Percentiles rank a stretch among this genome's conserved stretches.
Conservation (phyloP, 1,139 yeast genomes). For the Hemisphaericaspora lyxosophila region DNA sequence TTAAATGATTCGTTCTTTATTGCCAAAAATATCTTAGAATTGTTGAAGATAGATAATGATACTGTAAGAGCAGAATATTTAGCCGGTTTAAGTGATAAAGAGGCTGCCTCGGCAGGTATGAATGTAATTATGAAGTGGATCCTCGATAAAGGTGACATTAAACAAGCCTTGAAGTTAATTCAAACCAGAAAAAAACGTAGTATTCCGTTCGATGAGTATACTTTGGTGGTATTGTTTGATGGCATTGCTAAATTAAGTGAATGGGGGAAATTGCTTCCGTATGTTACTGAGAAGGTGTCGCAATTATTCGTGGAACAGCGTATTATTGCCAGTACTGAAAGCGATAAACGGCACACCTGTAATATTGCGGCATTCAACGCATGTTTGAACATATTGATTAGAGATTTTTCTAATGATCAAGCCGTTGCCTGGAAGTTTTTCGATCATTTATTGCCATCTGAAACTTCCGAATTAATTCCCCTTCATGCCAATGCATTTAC, state of each 20-base stretch:
- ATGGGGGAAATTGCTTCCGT: conserved; percentile 34
- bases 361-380: conserved; percentile 39
- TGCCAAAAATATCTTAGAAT: conserved; percentile 50
- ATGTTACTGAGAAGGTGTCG: conserved; percentile 22
- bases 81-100: conserved; percentile 44
- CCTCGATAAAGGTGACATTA: conserved; percentile 39
- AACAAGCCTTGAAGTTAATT: conserved; percentile 47
- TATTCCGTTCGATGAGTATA: conserved; percentile 51
- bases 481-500: conserved; percentile 37
- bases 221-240: conserved; percentile 55
- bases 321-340: conserved; percentile 8
- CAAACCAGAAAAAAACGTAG: conserved; percentile 62
- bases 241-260: conserved; percentile 49
- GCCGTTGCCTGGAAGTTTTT: conserved; percentile 41
- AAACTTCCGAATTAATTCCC: conserved; percentile 13
- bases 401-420: conserved; percentile 35
- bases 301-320: conserved; percentile 21
- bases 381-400: conserved; percentile 35
- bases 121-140: conserved; percentile 56
- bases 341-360: conserved; percentile 3
- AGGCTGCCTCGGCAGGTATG: conserved; percentile 58
- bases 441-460: conserved; percentile 26
- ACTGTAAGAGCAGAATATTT: conserved; percentile 53
- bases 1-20: conserved; percentile 56
- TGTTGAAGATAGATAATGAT: conserved; percentile 47